These are phyloP conservation scores for Penicillium sp. DNA, from an alignment of 2,329 filamentous ascomycete genomes.

Conservation along the genomic window DNA sequence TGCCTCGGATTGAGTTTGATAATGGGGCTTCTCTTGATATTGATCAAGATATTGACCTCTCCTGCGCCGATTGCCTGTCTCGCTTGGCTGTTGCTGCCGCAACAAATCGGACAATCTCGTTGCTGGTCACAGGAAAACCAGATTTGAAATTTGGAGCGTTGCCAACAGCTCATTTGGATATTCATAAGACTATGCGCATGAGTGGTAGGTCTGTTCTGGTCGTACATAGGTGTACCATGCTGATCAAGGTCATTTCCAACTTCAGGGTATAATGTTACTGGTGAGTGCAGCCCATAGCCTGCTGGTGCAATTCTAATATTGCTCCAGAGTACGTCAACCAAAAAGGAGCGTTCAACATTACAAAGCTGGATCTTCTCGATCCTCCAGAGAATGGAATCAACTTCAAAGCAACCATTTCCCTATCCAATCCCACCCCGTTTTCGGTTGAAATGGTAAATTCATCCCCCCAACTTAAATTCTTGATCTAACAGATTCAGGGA, in stretches of 20 bases:
- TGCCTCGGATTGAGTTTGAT: constrained; percentile 17
- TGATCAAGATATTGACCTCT: constrained; percentile 23
- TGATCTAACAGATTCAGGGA: constrained; percentile 12
- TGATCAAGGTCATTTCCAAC: neutral
- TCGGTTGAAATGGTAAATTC: constrained; percentile 21
- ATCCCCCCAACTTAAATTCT: too few species aligned
- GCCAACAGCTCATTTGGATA: constrained; percentile 22
- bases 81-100: constrained; percentile 14
- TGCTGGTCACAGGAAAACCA: constrained; percentile 18
- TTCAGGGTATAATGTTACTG: constrained; percentile 21
- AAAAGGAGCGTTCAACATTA: constrained; percentile 21
- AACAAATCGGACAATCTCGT: constrained; percentile 14
- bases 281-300: constrained; percentile 9
- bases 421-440: constrained; percentile 20
- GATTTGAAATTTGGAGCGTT: constrained; percentile 17
- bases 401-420: constrained; percentile 23
- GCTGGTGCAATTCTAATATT: constrained; percentile 2
- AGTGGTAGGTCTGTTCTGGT: constrained; percentile 9
- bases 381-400: constrained; percentile 20
- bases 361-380: constrained; percentile 15
- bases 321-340: constrained; percentile 20
- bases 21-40: constrained; percentile 13
- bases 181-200: constrained; percentile 21
- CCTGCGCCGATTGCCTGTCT: constrained; percentile 24
- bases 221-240: neutral